A percentile compares a stretch with the other conserved stretches of the same genome.
phyloP scores from a whole-genome alignment of 2,329 filamentous ascomycete genomes.

The Paramyrothecium roridum region DNA sequence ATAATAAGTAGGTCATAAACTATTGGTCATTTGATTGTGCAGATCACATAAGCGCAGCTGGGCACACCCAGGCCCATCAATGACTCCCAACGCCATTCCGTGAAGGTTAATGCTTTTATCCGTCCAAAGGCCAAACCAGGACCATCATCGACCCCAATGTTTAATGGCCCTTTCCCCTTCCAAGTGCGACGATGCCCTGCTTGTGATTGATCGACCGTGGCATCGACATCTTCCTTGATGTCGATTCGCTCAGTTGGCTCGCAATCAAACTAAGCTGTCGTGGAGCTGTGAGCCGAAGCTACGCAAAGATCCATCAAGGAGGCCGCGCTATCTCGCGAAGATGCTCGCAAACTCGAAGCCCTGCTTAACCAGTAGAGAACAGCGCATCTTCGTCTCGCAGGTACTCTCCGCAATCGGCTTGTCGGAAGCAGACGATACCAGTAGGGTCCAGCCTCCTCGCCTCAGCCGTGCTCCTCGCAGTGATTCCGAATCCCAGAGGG shows the following conservation, averaged over 20 bases:
- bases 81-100: background rate
- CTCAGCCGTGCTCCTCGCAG: slow-evolving; percentile 82
- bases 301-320: background rate
- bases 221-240: no score
- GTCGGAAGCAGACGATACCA: slow-evolving; percentile 82
- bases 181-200: no score
- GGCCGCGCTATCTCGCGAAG: no score
- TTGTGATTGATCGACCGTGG: no score
- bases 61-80: background rate
- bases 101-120: background rate
- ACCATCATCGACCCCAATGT: background rate
- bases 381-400: slow-evolving; percentile 75
- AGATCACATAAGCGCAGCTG: background rate
- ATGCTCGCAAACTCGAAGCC: background rate
- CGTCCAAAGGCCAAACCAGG: background rate
- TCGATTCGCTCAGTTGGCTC: no score
- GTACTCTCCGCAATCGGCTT: slow-evolving; percentile 94
- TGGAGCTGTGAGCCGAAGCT: no score
- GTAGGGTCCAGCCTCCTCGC: slow-evolving; percentile 84
- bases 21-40: background rate
- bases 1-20: background rate
- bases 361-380: slow-evolving; percentile 49
- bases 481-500: slow-evolving; percentile 90
- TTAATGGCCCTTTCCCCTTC: background rate
- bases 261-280: no score